A percentile compares a stretch with the other conserved stretches of the same genome.
phyloP scores from a whole-genome alignment of 352 stramenopile genomes.

The Phytophthora podocarpi region DNA sequence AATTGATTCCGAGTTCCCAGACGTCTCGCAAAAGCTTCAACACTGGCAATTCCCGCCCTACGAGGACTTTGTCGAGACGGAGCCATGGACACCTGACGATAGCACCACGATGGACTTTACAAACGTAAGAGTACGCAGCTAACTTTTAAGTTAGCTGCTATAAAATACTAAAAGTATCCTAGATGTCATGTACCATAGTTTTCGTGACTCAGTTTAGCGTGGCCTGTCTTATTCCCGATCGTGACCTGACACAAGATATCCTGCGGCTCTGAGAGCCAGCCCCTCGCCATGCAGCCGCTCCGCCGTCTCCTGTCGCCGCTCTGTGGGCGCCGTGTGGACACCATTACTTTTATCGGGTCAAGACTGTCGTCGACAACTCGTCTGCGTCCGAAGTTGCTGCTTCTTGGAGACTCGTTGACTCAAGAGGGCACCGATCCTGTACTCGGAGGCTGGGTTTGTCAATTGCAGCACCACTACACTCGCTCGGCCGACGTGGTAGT shows the following conservation, averaged over 20 bases:
- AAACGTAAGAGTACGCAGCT: slow-evolving; percentile 5
- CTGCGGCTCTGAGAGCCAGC: neutral
- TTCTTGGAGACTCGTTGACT: slow-evolving; percentile 48
- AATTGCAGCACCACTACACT: slow-evolving; percentile 52
- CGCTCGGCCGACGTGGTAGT: slow-evolving; percentile 60
- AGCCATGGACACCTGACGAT: slow-evolving; percentile 19
- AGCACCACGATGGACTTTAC: slow-evolving; percentile 14
- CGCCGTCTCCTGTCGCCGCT: neutral
- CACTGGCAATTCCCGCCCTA: slow-evolving; percentile 36
- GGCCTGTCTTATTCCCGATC: neutral
- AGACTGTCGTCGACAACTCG: neutral
- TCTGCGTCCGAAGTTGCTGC: slow-evolving; percentile 31
- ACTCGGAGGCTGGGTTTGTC: slow-evolving; percentile 43
- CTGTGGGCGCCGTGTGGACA: neutral
- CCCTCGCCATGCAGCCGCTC: slow-evolving; percentile 4
- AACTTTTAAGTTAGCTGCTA: too few relatives aligned
- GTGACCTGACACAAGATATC: neutral
- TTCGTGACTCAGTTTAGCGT: too few relatives aligned
- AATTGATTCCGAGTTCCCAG: slow-evolving; percentile 22
- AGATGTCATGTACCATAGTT: too few relatives aligned
- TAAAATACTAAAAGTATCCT: too few relatives aligned
- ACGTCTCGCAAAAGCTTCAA: slow-evolving; percentile 15
- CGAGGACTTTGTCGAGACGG: slow-evolving; percentile 42
- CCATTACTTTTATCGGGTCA: neutral
- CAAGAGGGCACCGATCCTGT: slow-evolving; percentile 43